Evolutionary conservation across 371 early-diverging fungal species (phyloP).

Genomic region (Mortierella sp.): DNA sequence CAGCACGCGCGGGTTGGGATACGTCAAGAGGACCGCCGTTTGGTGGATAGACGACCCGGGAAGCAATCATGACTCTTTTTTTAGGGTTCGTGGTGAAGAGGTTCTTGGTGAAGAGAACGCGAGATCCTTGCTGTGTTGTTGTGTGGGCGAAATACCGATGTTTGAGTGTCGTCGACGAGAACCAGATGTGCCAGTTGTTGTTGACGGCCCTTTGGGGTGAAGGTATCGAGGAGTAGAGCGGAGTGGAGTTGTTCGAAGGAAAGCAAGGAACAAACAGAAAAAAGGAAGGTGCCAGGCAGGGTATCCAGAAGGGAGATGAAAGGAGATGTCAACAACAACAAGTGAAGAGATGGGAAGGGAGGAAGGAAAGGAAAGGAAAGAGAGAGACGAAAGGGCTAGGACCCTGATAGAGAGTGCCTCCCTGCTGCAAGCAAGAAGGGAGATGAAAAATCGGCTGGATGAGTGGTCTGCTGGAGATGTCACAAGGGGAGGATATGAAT

Average conservation of each 20-base stretch:
- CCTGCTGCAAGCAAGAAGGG: neutral
- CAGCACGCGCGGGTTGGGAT: conserved; percentile 22
- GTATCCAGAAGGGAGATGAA: neutral
- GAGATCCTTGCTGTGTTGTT: neutral
- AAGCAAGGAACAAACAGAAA: neutral
- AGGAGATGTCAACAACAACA: neutral
- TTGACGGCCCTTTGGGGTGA: neutral
- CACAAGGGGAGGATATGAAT: conserved; percentile 1
- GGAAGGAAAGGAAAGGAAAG: conserved; percentile 3
- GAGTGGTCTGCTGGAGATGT: conserved; percentile 5
- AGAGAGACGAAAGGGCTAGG: neutral
- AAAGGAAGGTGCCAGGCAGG: neutral
- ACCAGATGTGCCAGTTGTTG: neutral
- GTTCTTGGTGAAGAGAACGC: neutral
- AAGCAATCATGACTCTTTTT: conserved; percentile 32
- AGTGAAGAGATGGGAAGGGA: neutral
- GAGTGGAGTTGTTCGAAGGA: neutral
- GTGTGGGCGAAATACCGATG: neutral
- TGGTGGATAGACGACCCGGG: conserved; percentile 40
- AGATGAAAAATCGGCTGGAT: conserved; percentile 2
- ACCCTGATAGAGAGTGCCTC: neutral
- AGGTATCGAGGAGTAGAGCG: no score
- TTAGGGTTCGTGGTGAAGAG: neutral
- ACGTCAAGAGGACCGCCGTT: conserved; percentile 19
- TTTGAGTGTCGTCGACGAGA: neutral